Conservation (phyloP, 352 stramenopile species). For the Pythium utonaiense region DNA sequence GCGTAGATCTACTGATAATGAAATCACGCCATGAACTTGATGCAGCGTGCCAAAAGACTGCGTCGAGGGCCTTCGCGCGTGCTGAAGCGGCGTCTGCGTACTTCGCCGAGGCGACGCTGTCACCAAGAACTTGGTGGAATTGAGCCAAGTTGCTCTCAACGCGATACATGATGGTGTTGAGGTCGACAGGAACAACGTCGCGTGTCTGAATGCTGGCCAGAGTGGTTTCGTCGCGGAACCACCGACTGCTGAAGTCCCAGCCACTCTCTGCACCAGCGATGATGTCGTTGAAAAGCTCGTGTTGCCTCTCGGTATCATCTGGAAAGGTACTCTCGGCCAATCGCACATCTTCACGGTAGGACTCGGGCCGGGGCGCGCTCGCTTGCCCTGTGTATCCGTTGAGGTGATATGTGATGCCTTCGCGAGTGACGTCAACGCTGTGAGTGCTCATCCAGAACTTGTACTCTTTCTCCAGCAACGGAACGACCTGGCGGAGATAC, state of each 20-base stretch:
- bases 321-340: conserved; percentile 10
- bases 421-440: conserved; percentile 11
- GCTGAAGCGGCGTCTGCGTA: conserved; percentile 14
- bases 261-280: conserved; percentile 40
- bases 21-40: conserved; percentile 30
- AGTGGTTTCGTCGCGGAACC: conserved; percentile 27
- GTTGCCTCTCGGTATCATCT: not conserved
- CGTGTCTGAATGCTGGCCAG: conserved; percentile 25
- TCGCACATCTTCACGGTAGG: conserved; percentile 43
- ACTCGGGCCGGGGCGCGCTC: conserved; percentile 41
- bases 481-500: conserved; percentile 24
- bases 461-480: conserved; percentile 37
- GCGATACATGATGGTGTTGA: conserved; percentile 42
- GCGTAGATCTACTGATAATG: conserved; percentile 7
- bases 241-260: conserved; percentile 55
- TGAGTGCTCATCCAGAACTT: conserved; percentile 35
- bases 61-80: conserved; percentile 27
- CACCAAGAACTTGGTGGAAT: conserved; percentile 22
- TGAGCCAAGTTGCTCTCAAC: conserved; percentile 33
- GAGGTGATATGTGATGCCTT: conserved; percentile 24
- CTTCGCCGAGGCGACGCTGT: not conserved
- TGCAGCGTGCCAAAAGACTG: conserved; percentile 28
- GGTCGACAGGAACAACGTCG: conserved; percentile 38
- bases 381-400: conserved; percentile 29
- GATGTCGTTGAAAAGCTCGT: conserved; percentile 31